Percentiles rank a stretch among this genome's conserved stretches.
Conservation (phyloP, 257 asterid species). For the Salvia miltiorrhiza region DNA sequence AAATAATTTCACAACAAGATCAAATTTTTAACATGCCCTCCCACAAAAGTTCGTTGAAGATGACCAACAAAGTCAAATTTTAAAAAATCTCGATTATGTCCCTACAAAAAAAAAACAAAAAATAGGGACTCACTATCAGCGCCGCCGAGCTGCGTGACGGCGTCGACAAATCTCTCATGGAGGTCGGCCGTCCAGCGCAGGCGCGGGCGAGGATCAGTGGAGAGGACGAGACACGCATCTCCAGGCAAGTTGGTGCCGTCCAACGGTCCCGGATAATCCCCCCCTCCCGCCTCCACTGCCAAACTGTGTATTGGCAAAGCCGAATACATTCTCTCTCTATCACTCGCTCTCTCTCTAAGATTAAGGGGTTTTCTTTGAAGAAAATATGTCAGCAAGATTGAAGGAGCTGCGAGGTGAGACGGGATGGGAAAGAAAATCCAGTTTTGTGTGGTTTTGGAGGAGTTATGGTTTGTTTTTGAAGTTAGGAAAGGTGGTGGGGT, state of each 20-base stretch:
- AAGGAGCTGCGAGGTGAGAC: background rate
- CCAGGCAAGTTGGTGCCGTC: constrained; percentile 61
- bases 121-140: constrained; percentile 54
- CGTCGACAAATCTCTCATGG: constrained; percentile 67
- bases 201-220: constrained; percentile 73
- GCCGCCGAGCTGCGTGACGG: constrained; percentile 76
- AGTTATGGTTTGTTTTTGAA: constrained; percentile 16
- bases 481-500: constrained; percentile 23
- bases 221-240: constrained; percentile 58
- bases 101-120: background rate
- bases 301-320: constrained; percentile 47
- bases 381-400: constrained; percentile 7
- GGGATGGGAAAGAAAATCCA: constrained; percentile 10
- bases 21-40: background rate
- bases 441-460: constrained; percentile 25
- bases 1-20: background rate
- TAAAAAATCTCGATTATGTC: background rate
- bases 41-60: background rate
- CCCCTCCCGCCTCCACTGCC: constrained; percentile 34
- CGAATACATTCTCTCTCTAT: constrained; percentile 43
- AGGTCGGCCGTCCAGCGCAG: constrained; percentile 77
- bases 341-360: background rate
- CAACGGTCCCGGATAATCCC: constrained; percentile 34
- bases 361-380: background rate
- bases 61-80: constrained; percentile 3